Evolutionary conservation across 2,329 filamentous ascomycete species (phyloP).

Genomic region (Verticillium zaregamsianum): DNA sequence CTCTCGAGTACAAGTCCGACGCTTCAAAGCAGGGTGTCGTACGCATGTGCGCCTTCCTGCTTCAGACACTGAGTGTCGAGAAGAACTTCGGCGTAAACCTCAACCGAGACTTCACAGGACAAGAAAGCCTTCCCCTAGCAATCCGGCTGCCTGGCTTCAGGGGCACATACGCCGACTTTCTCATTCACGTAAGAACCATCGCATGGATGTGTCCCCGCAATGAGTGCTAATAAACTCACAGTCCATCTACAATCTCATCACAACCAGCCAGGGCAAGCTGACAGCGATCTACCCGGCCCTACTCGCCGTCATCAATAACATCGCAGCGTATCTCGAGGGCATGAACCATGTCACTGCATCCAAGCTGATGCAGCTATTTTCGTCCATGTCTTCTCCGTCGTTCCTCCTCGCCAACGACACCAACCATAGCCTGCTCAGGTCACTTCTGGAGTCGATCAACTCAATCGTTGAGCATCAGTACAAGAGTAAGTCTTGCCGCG

Average conservation of each 20-base stretch:
- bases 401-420: conserved; percentile 90
- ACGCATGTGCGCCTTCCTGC: conserved; percentile 93
- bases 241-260: conserved; percentile 90
- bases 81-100: conserved; percentile 84
- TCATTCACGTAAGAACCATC: conserved; percentile 67
- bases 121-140: conserved; percentile 77
- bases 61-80: conserved; percentile 94
- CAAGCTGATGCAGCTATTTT: conserved; percentile 82
- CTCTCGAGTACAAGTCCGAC: conserved; percentile 83
- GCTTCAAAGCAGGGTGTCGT: conserved; percentile 86
- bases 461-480: conserved; percentile 88
- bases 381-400: conserved; percentile 87
- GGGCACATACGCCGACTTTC: conserved; percentile 88
- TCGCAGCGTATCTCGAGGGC: conserved; percentile 77
- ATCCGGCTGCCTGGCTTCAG: conserved; percentile 82
- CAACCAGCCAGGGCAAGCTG: conserved; percentile 82
- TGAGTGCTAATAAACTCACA: conserved; percentile 26
- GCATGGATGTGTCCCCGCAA: too few relatives aligned
- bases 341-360: conserved; percentile 71
- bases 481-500: conserved; percentile 49
- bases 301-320: conserved; percentile 88
- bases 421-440: conserved; percentile 77
- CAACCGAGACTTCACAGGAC: conserved; percentile 83
- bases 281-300: conserved; percentile 90
- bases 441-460: conserved; percentile 84